Evolutionary conservation across 805 yeast genomes (phyloP), one percentile per base, ranked within the genome.

Genomic region (Starmera amethionina): DNA sequence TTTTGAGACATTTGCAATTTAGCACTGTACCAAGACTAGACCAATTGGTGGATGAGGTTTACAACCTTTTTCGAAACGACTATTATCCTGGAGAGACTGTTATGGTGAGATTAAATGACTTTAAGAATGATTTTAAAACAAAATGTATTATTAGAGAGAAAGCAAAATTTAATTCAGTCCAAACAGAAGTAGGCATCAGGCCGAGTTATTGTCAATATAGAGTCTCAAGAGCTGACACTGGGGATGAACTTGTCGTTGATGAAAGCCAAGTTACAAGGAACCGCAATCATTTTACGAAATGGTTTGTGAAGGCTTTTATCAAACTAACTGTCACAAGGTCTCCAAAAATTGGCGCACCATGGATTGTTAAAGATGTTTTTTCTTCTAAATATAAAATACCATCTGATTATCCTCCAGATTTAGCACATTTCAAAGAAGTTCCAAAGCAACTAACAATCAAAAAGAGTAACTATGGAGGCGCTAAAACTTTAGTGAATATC

Each of bases 41-140:
- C 58, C 77, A 75, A 45, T 68, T 93, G 31, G 96, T 89, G 4
- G 98, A 93, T 60, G 82, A 80, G 44, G 88, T 90, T 15, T 90
- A 88, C 55, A 63, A 72, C 45, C 70, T 69, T 39, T 85, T 90
- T 65, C 83, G 82, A 46, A 74, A 71, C 46, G 95, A 88, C 52
- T 93, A 78, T 55, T 93, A 82, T 56, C 96, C 96, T 0, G 97
- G 97, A 9, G 98, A 93, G 59, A 68, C 69, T 14, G 93, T 88
- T 6, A 72, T 70, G 46, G 75, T 88, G 34, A 75, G 68, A 30
- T 58, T 56, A 12, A 52, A 49, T 29, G 58, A 57, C 36, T 46
- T 44, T 40, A 50, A 47, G 28, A 54, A 47, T 42, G 59, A 52
- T 30, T 53, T 51, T 43, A 55, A 52, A 41, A 48, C 52, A 1